Evolutionary conservation across 108 stramenopile species (phyloP).

Genomic region (Conticribra guillardii): DNA sequence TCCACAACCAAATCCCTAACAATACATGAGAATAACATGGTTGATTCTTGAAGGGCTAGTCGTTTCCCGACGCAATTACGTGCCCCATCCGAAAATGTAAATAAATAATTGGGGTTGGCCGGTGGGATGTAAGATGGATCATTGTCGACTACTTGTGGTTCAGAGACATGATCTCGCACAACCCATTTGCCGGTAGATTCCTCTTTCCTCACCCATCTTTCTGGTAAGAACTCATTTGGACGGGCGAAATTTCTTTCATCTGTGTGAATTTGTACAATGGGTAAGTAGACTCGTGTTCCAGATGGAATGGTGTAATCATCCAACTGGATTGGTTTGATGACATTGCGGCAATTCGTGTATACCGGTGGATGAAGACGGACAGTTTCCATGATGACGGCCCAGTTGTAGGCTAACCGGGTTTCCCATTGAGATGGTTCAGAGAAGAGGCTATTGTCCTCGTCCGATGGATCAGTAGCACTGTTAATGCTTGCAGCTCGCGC

Average conservation of each 20-base stretch:
- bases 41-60: constrained; percentile 32
- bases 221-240: constrained; percentile 58
- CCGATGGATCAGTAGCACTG: neutral
- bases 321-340: neutral
- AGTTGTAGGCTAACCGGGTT: constrained; percentile 38
- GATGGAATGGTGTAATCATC: constrained; percentile 19
- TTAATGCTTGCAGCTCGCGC: constrained; percentile 13
- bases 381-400: constrained; percentile 57
- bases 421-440: constrained; percentile 7
- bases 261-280: constrained; percentile 48
- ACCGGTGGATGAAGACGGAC: constrained; percentile 53
- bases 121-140: constrained; percentile 26
- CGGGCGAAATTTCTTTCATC: constrained; percentile 46
- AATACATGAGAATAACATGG: constrained; percentile 26
- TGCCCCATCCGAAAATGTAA: constrained; percentile 43
- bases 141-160: neutral
- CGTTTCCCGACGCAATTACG: constrained; percentile 45
- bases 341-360: constrained; percentile 33
- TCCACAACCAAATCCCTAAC: constrained; percentile 35
- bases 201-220: constrained; percentile 54
- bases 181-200: constrained; percentile 21
- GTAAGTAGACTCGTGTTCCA: constrained; percentile 44
- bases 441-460: constrained; percentile 7
- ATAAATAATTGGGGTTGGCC: constrained; percentile 38
- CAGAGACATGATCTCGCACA: constrained; percentile 20